Conservation (phyloP, 345 rosid genomes). For the Microthlaspi erraticum region DNA sequence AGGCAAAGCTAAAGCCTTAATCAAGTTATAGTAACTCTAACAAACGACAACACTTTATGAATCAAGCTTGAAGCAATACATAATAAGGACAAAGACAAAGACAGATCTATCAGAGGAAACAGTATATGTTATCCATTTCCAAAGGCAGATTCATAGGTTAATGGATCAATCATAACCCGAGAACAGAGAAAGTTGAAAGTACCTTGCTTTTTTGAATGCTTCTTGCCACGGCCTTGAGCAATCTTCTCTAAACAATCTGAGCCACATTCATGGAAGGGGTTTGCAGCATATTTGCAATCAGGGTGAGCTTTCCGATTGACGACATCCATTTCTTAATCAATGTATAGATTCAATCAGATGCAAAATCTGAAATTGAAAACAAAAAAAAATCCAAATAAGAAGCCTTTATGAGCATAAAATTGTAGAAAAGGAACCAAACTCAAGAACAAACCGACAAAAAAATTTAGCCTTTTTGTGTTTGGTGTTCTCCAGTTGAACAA, state of each 20-base stretch:
- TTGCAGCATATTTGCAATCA: slow-evolving; percentile 33
- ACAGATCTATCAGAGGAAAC: too few relatives aligned
- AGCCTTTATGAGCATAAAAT: slow-evolving; percentile 15
- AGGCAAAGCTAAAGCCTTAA: slow-evolving; percentile 14
- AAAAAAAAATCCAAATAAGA: not conserved
- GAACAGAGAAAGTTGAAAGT: slow-evolving; percentile 13
- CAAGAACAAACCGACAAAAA: slow-evolving; percentile 12
- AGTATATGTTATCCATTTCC: not conserved
- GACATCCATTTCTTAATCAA: slow-evolving; percentile 33
- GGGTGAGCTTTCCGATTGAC: slow-evolving; percentile 39
- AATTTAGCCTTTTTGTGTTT: not conserved
- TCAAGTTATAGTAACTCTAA: not conserved
- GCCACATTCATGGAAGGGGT: slow-evolving; percentile 48
- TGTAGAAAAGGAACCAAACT: slow-evolving; percentile 15
- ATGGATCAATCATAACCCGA: slow-evolving; percentile 2
- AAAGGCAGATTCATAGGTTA: slow-evolving; percentile 11
- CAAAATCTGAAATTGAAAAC: slow-evolving; percentile 1
- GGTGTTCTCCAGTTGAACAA: slow-evolving; percentile 23
- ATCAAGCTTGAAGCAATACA: slow-evolving; percentile 1
- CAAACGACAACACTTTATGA: not conserved
- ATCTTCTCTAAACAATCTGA: slow-evolving; percentile 47
- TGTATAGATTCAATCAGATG: slow-evolving; percentile 4
- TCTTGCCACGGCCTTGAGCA: slow-evolving; percentile 42
- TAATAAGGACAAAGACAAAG: slow-evolving; percentile 7
- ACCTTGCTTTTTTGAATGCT: slow-evolving; percentile 46